Evolutionary conservation across 352 stramenopile species (phyloP).

Genomic region (Pythium phragmitis): DNA sequence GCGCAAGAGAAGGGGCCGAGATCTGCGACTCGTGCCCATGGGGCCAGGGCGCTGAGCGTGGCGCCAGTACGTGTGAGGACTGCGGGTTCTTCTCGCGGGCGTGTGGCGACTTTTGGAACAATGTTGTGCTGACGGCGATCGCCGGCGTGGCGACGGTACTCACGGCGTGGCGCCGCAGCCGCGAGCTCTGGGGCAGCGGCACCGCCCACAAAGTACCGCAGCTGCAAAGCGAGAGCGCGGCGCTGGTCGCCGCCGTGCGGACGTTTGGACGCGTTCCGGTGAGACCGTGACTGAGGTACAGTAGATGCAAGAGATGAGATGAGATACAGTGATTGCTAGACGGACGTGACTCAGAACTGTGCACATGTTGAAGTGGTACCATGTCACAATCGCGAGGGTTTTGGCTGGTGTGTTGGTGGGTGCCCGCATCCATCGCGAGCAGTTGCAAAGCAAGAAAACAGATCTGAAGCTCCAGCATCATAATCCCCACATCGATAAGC

Average conservation of each 20-base stretch:
- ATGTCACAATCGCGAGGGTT: background rate
- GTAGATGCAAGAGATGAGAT: background rate
- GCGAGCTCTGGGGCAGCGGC: slow-evolving; percentile 32
- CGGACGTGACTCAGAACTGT: background rate
- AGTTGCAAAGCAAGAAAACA: too few species aligned
- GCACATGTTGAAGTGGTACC: background rate
- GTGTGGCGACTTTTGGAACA: slow-evolving; percentile 58
- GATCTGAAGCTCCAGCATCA: too few species aligned
- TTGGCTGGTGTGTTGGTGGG: background rate
- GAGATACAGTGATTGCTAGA: background rate
- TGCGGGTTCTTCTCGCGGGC: slow-evolving; percentile 54
- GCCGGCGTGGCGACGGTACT: slow-evolving; percentile 20
- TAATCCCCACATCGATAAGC: too few species aligned
- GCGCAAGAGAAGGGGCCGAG: slow-evolving; percentile 35
- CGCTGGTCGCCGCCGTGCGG: slow-evolving; percentile 47
- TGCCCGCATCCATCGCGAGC: background rate
- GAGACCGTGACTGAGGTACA: background rate
- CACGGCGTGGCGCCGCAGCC: slow-evolving; percentile 35
- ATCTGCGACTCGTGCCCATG: slow-evolving; percentile 39
- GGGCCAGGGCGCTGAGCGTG: slow-evolving; percentile 34
- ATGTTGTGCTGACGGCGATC: slow-evolving; percentile 36
- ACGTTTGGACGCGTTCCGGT: slow-evolving; percentile 41
- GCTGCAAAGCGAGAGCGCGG: slow-evolving; percentile 40
- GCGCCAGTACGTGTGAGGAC: slow-evolving; percentile 37
- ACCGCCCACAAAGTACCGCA: slow-evolving; percentile 14